Percentiles rank a stretch among this genome's conserved stretches.
phyloP scores from a whole-genome alignment of 306 rosid species.

The Sophora flavescens region DNA sequence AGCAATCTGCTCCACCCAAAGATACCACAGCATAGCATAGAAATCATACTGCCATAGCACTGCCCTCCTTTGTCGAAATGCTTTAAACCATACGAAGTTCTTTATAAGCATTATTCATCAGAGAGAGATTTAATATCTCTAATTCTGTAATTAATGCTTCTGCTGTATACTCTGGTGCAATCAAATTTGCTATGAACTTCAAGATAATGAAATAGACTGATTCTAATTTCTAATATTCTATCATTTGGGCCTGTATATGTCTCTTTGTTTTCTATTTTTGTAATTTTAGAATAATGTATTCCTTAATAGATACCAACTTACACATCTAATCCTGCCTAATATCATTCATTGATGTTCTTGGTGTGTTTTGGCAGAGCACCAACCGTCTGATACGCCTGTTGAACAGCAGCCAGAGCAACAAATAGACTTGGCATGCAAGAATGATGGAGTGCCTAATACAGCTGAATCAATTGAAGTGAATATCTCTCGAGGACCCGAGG shows the following conservation, averaged over 20 bases:
- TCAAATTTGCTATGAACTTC: background rate
- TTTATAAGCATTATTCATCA: no score
- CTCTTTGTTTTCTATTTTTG: background rate
- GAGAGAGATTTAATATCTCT: no score
- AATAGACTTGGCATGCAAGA: conserved; percentile 9
- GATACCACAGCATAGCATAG: background rate
- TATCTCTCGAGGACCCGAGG: conserved; percentile 22
- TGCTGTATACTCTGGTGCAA: background rate
- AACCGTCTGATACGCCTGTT: conserved; percentile 24
- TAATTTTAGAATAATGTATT: background rate
- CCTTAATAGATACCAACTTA: background rate
- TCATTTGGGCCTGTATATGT: conserved; percentile 4
- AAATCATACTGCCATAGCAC: background rate
- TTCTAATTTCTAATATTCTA: background rate
- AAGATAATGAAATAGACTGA: conserved; percentile 20
- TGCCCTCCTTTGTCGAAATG: background rate
- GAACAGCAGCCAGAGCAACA: conserved; percentile 50
- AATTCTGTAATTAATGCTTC: no score
- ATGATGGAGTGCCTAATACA: conserved; percentile 24
- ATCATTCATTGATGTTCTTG: conserved; percentile 37
- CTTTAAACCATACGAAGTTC: no score
- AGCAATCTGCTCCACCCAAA: conserved; percentile 14
- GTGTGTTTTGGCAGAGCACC: conserved; percentile 53
- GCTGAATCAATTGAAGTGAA: conserved; percentile 39
- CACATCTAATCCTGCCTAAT: background rate